Base-by-base conservation (phyloP, 2,329 filamentous ascomycete genomes). In the Epicoccum nigrum region DNA sequence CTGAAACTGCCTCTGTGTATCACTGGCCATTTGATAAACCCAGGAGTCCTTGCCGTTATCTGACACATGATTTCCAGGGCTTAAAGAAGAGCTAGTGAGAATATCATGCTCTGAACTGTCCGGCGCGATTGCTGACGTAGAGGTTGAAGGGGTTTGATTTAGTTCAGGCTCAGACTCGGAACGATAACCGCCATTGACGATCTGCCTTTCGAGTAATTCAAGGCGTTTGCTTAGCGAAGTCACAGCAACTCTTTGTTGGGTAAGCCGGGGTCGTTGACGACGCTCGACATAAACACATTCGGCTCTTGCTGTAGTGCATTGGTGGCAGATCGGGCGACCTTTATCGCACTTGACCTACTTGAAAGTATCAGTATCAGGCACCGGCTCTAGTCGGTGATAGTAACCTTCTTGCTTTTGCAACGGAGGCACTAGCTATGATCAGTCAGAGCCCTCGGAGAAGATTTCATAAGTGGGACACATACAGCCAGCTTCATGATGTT, bases 261-360 rank as follows among this genome's bases (percentile, higher is more conserved):
- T 58, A 20, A 63, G 34, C 12, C 65, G 59, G 33, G 62, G 60
- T 20, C 65, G 51, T 54, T 67, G 58, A 15, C 60, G 51, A n/a
- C 67, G 56, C 34, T 63, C 64, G 12, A 68, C 56, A 51, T 69
- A 69, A 27, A 64, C 53, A 40, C 67, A 69, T 23, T 67, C 63
- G 19, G 47, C 41, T 8, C 55, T 58, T 11, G 63, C 62, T 15
- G 55, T 56, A 19, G 60, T 52, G 46, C 67, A 68, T 41, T 68
- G 67, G 39, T 64, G 60, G 41, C 66, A 69, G 9, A 46, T 47
- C 8, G 60, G 60, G 11, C 64, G 54, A 15, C 16, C 55, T 53
- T 58, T 67, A 27, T 69, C 62, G 31, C 66, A 69, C 54, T 68
- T 69, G 27, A 67, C 61, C 63, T 69, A 27, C 13, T 3, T 5